Evolutionary conservation across 352 stramenopile genomes (phyloP).

Genomic region (Phytophthora brassicae): DNA sequence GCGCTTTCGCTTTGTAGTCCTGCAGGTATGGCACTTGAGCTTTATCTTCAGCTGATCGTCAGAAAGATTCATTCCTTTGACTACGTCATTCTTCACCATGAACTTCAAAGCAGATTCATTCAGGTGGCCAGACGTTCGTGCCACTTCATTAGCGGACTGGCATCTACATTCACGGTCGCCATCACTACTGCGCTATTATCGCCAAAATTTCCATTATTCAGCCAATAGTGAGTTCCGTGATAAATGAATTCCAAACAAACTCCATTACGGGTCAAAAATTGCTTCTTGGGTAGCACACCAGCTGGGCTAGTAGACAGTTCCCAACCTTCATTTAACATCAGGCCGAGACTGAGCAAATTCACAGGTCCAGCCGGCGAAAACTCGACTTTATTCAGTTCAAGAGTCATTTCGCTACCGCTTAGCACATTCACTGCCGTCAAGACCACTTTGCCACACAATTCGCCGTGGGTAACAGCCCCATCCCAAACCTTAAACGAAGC

Average conservation of each 20-base stretch:
- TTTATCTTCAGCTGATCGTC: constrained; percentile 1
- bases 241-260: not conserved
- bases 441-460: not conserved
- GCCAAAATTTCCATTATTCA: constrained; percentile 4
- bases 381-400: not conserved
- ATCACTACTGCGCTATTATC: not conserved
- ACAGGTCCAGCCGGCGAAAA: constrained; percentile 1
- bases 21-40: constrained; percentile 1
- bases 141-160: not conserved
- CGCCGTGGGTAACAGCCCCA: not conserved
- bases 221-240: constrained; percentile 1
- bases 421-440: not conserved
- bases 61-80: not conserved
- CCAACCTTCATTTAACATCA: constrained; percentile 1
- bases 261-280: not conserved
- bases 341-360: not conserved
- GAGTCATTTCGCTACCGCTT: not conserved
- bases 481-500: not conserved
- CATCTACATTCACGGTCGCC: not conserved
- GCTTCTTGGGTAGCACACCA: not conserved
- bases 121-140: not conserved
- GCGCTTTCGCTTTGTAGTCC: not conserved
- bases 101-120: not conserved
- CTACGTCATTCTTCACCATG: not conserved
- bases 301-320: not conserved